phyloP scores from a whole-genome alignment of 2,329 filamentous ascomycete species.

The Fusarium temperatum region DNA sequence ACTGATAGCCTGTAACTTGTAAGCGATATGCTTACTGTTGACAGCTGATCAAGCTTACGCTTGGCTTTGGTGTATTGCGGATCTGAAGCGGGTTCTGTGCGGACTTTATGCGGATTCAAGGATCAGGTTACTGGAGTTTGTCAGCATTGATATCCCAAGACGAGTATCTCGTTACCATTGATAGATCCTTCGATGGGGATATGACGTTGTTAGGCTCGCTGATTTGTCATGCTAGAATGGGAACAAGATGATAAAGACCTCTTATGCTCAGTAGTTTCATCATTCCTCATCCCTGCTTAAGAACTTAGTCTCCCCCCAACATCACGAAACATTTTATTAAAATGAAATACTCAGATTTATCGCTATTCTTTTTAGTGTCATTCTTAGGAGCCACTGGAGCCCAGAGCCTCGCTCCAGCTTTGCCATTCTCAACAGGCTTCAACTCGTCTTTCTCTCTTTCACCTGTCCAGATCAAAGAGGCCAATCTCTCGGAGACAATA shows the following conservation, averaged over 20 bases:
- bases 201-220: neutral
- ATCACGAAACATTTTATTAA: accelerated
- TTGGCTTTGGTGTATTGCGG: neutral
- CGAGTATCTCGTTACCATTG: accelerated
- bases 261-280: no score
- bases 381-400: neutral
- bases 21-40: neutral
- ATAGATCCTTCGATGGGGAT: neutral
- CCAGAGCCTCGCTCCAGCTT: neutral
- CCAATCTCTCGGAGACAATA: neutral
- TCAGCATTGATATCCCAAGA: accelerated
- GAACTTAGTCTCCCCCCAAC: accelerated
- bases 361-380: accelerated
- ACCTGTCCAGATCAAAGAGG: neutral
- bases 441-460: conserved; percentile 28
- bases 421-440: conserved; percentile 4
- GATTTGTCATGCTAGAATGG: neutral
- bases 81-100: neutral
- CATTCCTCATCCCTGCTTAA: neutral
- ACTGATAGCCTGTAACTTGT: no score
- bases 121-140: neutral
- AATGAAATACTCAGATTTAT: neutral
- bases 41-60: neutral
- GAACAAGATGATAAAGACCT: neutral
- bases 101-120: neutral